Conservation (phyloP, 2,329 filamentous ascomycete genomes). For the Trichoderma pleuroti region DNA sequence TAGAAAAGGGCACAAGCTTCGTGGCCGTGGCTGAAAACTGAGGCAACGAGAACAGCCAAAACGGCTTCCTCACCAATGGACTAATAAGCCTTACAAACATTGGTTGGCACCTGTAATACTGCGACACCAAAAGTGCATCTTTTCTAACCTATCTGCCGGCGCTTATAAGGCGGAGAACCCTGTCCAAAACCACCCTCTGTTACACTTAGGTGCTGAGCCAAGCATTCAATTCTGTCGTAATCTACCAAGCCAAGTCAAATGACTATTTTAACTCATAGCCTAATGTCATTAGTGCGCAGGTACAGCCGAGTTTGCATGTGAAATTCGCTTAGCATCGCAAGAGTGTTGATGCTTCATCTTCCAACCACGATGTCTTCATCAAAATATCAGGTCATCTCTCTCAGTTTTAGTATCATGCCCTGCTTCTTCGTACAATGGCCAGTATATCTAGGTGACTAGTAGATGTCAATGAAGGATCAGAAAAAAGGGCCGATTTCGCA, state of each 20-base stretch:
- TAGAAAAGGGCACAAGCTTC: neutral
- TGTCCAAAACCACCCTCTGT: neutral
- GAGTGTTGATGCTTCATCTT: neutral
- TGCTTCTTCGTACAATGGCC: neutral
- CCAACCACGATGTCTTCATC: neutral
- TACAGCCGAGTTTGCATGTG: neutral
- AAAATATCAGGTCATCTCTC: neutral
- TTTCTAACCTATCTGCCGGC: neutral
- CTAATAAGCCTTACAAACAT: neutral
- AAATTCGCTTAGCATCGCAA: neutral
- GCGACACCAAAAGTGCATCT: neutral
- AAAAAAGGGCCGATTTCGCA: neutral
- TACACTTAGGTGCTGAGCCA: neutral
- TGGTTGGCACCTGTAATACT: neutral
- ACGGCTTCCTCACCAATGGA: neutral
- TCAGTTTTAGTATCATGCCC: neutral
- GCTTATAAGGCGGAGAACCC: neutral
- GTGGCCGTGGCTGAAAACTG: neutral
- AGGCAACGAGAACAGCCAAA: neutral
- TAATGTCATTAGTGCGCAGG: neutral
- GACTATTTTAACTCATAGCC: neutral
- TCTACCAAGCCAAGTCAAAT: neutral
- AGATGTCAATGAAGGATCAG: neutral
- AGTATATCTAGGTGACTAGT: neutral
- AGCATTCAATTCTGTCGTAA: neutral